These are phyloP conservation scores for Pseudogymnoascus sp. DNA, from an alignment of 2,329 filamentous ascomycete species.

Conservation along the genomic window DNA sequence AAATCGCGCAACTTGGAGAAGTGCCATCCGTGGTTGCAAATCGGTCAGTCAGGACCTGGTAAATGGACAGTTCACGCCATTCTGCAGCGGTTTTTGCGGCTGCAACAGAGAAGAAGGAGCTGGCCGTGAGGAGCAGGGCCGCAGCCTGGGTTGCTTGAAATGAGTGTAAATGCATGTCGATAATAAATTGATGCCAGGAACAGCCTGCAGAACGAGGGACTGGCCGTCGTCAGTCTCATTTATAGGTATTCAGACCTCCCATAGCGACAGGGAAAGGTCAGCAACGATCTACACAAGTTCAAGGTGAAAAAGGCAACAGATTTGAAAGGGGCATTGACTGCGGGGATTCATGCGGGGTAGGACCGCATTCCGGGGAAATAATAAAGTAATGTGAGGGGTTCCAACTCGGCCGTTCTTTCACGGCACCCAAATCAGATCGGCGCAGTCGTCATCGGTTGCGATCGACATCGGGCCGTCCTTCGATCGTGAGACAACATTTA, in stretches of 20 bases:
- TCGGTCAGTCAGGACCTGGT: conserved; percentile 38
- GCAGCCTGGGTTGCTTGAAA: not conserved
- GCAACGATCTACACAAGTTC: not conserved
- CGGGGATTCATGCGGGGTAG: conserved; percentile 4
- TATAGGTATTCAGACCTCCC: not conserved
- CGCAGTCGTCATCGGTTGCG: not conserved
- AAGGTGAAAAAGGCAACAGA: not conserved
- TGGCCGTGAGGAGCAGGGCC: not conserved
- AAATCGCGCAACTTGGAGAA: conserved; percentile 28
- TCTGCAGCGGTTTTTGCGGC: conserved; percentile 6
- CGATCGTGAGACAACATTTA: not conserved
- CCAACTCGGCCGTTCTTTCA: not conserved
- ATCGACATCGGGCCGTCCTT: conserved; percentile 2
- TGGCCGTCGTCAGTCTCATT: not conserved
- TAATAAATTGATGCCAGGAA: not conserved
- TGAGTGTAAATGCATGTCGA: not conserved
- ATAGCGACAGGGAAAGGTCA: not conserved
- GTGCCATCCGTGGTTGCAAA: conserved; percentile 33
- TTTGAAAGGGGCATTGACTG: not conserved
- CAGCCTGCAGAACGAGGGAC: not conserved
- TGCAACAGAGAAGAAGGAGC: not conserved
- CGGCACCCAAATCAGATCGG: not conserved
- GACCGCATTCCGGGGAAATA: not conserved
- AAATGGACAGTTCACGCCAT: conserved; percentile 35
- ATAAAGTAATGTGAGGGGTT: not conserved